Conservation (phyloP, 148 eudicot genomes). For the Arctostaphylos glauca region DNA sequence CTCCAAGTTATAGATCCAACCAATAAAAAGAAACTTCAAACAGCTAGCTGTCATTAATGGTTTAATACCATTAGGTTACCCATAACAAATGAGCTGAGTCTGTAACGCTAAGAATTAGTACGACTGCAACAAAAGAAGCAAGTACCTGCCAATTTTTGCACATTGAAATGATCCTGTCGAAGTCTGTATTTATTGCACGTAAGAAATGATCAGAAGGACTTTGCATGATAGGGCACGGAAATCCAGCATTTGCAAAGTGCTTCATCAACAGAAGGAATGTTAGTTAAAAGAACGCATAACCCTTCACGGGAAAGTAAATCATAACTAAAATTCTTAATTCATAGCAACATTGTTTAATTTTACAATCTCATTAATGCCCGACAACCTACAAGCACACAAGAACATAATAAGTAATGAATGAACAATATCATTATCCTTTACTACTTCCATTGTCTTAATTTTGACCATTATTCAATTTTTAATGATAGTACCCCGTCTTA, state of each 20-base stretch:
- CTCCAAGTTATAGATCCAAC: neutral
- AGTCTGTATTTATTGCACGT: slow-evolving; percentile 96
- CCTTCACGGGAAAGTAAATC: neutral
- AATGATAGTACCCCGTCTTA: neutral
- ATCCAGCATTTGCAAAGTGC: slow-evolving; percentile 99
- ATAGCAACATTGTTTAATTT: neutral
- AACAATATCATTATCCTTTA: neutral
- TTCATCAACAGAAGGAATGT: slow-evolving; percentile 38
- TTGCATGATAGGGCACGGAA: slow-evolving; percentile 99
- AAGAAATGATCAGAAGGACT: slow-evolving; percentile 98
- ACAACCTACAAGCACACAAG: neutral
- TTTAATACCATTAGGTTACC: neutral
- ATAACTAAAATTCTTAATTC: neutral
- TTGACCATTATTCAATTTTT: neutral
- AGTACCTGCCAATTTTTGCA: slow-evolving; percentile 96
- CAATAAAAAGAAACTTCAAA: neutral
- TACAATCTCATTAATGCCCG: neutral
- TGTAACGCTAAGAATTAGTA: neutral
- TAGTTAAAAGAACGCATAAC: neutral
- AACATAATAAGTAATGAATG: neutral
- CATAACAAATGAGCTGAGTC: neutral
- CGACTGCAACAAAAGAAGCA: slow-evolving; percentile 1
- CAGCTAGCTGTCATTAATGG: neutral
- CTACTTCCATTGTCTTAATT: neutral
- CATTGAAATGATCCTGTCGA: slow-evolving; percentile 94